These are phyloP conservation scores for Leucocoprinus leucothites DNA, from an alignment of 768 basidiomycete species.

Conservation along the genomic window DNA sequence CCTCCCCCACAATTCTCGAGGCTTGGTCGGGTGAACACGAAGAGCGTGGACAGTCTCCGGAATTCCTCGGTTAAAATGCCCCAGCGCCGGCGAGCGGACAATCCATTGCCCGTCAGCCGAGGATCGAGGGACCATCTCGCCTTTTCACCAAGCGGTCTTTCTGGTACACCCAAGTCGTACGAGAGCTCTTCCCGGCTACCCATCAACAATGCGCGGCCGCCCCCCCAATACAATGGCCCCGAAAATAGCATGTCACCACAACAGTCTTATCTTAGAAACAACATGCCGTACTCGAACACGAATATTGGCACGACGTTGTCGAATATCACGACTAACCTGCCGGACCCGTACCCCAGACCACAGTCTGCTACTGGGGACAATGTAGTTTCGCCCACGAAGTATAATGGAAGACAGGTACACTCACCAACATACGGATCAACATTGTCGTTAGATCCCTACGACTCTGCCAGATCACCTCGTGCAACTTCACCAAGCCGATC, in stretches of 20 bases:
- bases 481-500: constrained; percentile 35
- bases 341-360: constrained; percentile 61
- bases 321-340: constrained; percentile 1
- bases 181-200: constrained; percentile 31
- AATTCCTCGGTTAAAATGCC: constrained; percentile 25
- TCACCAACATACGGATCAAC: constrained; percentile 35
- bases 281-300: constrained; percentile 14
- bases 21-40: constrained; percentile 33
- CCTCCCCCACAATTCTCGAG: constrained; percentile 28
- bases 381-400: constrained; percentile 35
- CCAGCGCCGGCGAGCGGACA: constrained; percentile 2
- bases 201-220: constrained; percentile 9
- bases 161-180: constrained; percentile 40
- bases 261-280: constrained; percentile 13
- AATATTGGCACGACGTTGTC: constrained; percentile 1
- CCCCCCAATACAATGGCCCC: constrained; percentile 11
- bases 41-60: constrained; percentile 59
- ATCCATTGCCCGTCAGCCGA: constrained; percentile 5
- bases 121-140: constrained; percentile 10
- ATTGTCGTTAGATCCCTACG: constrained; percentile 27
- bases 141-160: constrained; percentile 20
- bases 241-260: constrained; percentile 11
- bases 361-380: constrained; percentile 57
- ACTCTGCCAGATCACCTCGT: constrained; percentile 37
- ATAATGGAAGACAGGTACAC: constrained; percentile 27